Conservation (phyloP, 352 stramenopile species). For the Globisporangium cystogenes region DNA sequence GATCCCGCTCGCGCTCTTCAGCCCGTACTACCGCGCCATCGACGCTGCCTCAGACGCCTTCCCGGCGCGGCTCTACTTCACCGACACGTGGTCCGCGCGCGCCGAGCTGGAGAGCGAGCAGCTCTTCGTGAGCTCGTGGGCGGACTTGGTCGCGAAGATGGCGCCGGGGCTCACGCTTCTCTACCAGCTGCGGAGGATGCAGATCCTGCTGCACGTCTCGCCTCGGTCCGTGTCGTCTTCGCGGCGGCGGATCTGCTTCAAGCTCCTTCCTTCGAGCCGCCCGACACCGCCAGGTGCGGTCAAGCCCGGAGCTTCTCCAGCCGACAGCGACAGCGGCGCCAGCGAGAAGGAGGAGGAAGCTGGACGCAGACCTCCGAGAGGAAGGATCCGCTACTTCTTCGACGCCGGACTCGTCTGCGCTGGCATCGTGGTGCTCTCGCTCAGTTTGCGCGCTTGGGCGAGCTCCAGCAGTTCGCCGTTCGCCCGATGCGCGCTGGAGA, state of each 20-base stretch:
- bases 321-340: neutral
- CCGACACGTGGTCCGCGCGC: slow-evolving; percentile 8
- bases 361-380: neutral
- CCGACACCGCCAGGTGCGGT: neutral
- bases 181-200: slow-evolving; percentile 6
- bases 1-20: slow-evolving; percentile 10
- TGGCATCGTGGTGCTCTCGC: slow-evolving; percentile 2
- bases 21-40: slow-evolving; percentile 2
- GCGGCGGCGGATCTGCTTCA: slow-evolving; percentile 6
- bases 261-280: neutral
- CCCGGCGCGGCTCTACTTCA: slow-evolving; percentile 3
- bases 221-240: neutral
- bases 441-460: slow-evolving; percentile 1
- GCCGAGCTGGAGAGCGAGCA: slow-evolving; percentile 6
- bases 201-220: slow-evolving; percentile 9
- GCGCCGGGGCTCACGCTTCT: slow-evolving; percentile 7
- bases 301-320: neutral
- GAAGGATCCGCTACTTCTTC: slow-evolving; percentile 7
- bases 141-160: slow-evolving; percentile 12
- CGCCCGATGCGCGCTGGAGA: slow-evolving; percentile 6
- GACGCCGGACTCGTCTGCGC: slow-evolving; percentile 2
- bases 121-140: slow-evolving; percentile 13
- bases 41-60: neutral
- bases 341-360: too few species aligned
- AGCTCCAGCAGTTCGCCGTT: neutral